Evolutionary conservation across 345 rosid species (phyloP).

Genomic region (Microcos paniculata): DNA sequence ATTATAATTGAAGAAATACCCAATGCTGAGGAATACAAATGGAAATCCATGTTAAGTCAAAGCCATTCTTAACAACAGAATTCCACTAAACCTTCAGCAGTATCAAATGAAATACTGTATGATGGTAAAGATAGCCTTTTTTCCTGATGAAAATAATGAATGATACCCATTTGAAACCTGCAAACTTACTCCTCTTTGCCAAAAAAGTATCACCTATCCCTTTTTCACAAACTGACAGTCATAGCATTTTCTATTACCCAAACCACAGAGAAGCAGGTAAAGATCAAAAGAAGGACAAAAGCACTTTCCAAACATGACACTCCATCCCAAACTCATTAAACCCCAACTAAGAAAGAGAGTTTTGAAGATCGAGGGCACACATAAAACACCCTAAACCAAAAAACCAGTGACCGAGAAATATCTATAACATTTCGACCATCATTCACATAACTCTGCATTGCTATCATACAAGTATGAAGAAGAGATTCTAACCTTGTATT

Average conservation of each 20-base stretch:
- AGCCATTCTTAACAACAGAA: not conserved
- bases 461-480: not conserved
- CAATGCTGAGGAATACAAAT: not conserved
- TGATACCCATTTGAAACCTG: not conserved
- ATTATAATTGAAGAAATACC: not conserved
- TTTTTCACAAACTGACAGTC: not conserved
- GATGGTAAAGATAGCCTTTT: not conserved
- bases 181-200: not conserved
- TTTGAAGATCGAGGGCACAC: not conserved
- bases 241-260: not conserved
- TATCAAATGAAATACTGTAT: not conserved
- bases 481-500: conserved; percentile 57
- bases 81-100: not conserved
- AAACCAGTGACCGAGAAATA: not conserved
- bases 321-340: not conserved
- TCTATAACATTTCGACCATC: not conserved
- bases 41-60: not conserved
- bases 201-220: not conserved
- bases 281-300: not conserved
- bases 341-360: not conserved
- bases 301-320: not conserved
- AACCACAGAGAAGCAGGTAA: not conserved
- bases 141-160: not conserved
- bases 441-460: not conserved
- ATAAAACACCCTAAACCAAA: not conserved